A percentile compares a stretch with the other conserved stretches of the same genome.
Evolutionary conservation across 441 rosid species (phyloP).

Genomic region (Raphanus hybrid): DNA sequence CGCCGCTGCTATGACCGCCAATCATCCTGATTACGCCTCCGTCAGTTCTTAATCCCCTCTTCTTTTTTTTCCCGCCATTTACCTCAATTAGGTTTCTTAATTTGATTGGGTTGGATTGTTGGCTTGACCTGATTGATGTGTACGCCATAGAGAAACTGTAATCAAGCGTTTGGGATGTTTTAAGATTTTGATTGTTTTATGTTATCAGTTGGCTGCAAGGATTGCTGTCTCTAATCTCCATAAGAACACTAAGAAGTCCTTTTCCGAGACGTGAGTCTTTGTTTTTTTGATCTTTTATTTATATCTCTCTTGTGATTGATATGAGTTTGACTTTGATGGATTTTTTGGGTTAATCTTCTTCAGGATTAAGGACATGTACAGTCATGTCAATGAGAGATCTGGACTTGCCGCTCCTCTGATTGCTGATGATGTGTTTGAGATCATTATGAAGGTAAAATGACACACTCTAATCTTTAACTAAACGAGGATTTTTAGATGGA

Average conservation of each 20-base stretch:
- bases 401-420: slow-evolving; percentile 75
- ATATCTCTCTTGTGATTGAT: not conserved
- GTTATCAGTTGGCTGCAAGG: too few relatives aligned
- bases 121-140: not conserved
- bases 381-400: slow-evolving; percentile 73
- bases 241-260: too few relatives aligned
- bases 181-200: too few relatives aligned
- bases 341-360: slow-evolving; percentile 6
- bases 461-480: too few relatives aligned
- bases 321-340: slow-evolving; percentile 1
- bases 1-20: slow-evolving; percentile 94
- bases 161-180: not conserved
- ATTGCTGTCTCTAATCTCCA: too few relatives aligned
- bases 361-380: slow-evolving; percentile 80
- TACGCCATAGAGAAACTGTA: not conserved
- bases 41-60: slow-evolving; percentile 45
- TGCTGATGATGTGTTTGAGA: slow-evolving; percentile 86
- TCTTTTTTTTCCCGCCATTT: not conserved
- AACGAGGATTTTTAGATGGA: not conserved
- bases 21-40: slow-evolving; percentile 93
- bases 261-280: too few relatives aligned
- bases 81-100: not conserved
- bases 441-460: slow-evolving; percentile 72
- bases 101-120: not conserved
- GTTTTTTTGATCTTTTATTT: not conserved